These are phyloP conservation scores for Metarhizium humberi DNA, from an alignment of 2,329 filamentous ascomycete genomes.

Conservation along the genomic window DNA sequence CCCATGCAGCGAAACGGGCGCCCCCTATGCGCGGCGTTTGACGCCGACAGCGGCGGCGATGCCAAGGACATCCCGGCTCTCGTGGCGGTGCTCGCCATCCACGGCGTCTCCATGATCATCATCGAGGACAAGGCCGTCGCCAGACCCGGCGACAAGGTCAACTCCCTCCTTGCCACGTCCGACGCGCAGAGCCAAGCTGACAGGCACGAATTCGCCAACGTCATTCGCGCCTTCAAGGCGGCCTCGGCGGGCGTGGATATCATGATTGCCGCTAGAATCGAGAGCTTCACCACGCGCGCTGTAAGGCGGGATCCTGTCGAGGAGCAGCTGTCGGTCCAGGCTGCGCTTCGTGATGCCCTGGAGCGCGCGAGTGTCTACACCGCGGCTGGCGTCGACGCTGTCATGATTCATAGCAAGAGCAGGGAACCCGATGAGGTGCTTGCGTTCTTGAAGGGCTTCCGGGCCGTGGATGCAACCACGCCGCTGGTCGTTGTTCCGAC, in stretches of 20 bases:
- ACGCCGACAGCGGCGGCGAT: conserved; percentile 4
- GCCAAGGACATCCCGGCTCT: conserved; percentile 1
- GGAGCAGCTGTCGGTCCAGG: background rate
- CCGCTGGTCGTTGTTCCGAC: conserved; percentile 8
- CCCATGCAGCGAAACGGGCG: background rate
- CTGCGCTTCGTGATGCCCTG: conserved; percentile 1
- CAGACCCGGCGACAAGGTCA: conserved; percentile 3
- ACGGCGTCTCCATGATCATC: conserved; percentile 3
- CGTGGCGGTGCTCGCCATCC: background rate
- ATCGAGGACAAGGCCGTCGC: conserved; percentile 3
- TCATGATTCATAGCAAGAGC: conserved; percentile 9
- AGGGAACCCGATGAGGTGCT: conserved; percentile 4
- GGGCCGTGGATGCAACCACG: background rate
- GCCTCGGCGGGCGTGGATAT: background rate
- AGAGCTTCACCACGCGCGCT: conserved; percentile 3
- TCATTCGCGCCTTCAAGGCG: background rate
- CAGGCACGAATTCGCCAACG: conserved; percentile 2
- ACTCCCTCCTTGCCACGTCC: conserved; percentile 1
- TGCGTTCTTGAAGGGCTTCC: conserved; percentile 1
- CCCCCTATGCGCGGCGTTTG: conserved; percentile 2
- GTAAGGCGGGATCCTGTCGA: background rate
- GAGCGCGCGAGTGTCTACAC: background rate
- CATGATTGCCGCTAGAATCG: conserved; percentile 3
- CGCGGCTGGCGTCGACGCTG: conserved; percentile 4
- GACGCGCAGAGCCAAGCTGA: conserved; percentile 2